Evolutionary conservation across 1,139 yeast genomes (phyloP).

Genomic region (Candida sp.): DNA sequence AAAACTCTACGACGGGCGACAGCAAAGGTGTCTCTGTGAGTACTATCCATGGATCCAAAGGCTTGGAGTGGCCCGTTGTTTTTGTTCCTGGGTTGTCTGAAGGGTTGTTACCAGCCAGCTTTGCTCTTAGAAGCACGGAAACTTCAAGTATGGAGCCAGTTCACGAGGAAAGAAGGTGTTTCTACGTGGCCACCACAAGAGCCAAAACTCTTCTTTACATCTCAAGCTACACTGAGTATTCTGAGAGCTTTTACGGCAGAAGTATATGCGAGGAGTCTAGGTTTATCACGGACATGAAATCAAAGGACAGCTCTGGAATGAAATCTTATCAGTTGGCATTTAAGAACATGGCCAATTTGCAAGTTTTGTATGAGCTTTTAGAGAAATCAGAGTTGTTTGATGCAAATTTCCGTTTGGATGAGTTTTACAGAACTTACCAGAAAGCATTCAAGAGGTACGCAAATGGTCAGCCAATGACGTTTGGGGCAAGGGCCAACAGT

Average conservation of each 20-base stretch:
- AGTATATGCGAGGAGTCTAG: constrained; percentile 31
- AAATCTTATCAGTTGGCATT: constrained; percentile 22
- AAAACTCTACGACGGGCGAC: constrained; percentile 20
- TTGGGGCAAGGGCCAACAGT: not conserved
- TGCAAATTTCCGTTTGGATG: constrained; percentile 62
- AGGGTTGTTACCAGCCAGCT: constrained; percentile 57
- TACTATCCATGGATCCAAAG: constrained; percentile 93
- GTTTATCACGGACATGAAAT: constrained; percentile 24
- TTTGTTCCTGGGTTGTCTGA: constrained; percentile 76
- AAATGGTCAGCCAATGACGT: constrained; percentile 13
- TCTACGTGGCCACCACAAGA: constrained; percentile 89
- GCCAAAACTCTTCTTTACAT: constrained; percentile 57
- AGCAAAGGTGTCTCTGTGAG: constrained; percentile 45
- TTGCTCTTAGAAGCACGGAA: constrained; percentile 30
- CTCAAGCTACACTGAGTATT: constrained; percentile 34
- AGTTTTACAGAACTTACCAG: constrained; percentile 53
- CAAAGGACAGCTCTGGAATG: constrained; percentile 7
- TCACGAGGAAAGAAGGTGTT: constrained; percentile 81
- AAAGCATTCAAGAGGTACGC: constrained; percentile 15
- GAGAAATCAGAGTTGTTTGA: constrained; percentile 11
- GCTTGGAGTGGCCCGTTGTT: constrained; percentile 94
- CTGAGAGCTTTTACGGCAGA: constrained; percentile 22
- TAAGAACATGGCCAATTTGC: constrained; percentile 16
- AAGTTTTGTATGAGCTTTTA: constrained; percentile 21
- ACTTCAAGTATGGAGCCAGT: constrained; percentile 29